phyloP scores from a whole-genome alignment of 2,329 filamentous ascomycete species.

The Verticillium alfalfae region DNA sequence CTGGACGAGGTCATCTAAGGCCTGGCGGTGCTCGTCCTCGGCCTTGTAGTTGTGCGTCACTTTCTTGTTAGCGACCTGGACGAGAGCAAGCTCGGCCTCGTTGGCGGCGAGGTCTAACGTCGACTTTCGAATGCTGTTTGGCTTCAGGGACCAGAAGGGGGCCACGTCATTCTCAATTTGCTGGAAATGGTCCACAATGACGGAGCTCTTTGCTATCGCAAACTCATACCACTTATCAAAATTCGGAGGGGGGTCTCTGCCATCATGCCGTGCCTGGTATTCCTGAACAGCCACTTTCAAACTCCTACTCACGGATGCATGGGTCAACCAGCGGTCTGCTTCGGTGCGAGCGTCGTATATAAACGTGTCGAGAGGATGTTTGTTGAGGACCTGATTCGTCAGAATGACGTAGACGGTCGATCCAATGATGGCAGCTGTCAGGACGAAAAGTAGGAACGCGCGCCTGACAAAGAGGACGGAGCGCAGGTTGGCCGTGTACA shows the following conservation, averaged over 20 bases:
- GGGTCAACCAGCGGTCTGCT: slow-evolving; percentile 42
- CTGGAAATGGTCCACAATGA: slow-evolving; percentile 75
- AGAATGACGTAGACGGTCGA: slow-evolving; percentile 27
- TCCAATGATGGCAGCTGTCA: slow-evolving; percentile 28
- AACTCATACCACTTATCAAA: slow-evolving; percentile 85
- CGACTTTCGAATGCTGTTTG: slow-evolving; percentile 60
- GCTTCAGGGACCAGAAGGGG: slow-evolving; percentile 72
- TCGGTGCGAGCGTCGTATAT: slow-evolving; percentile 42
- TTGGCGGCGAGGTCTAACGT: slow-evolving; percentile 29
- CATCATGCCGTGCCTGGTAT: slow-evolving; percentile 49
- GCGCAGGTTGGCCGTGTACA: slow-evolving; percentile 36
- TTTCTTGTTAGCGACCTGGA: slow-evolving; percentile 60
- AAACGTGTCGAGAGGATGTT: slow-evolving; percentile 43
- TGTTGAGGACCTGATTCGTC: slow-evolving; percentile 13
- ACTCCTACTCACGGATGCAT: slow-evolving; percentile 40
- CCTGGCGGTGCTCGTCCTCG: slow-evolving; percentile 22
- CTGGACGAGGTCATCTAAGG: slow-evolving; percentile 42
- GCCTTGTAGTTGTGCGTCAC: slow-evolving; percentile 35
- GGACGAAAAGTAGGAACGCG: slow-evolving; percentile 28
- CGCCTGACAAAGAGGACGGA: slow-evolving; percentile 37
- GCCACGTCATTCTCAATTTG: slow-evolving; percentile 70
- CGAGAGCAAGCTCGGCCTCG: slow-evolving; percentile 37
- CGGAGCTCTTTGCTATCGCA: slow-evolving; percentile 61
- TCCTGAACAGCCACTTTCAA: slow-evolving; percentile 39
- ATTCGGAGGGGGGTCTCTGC: slow-evolving; percentile 68